Conservation (phyloP, 768 basidiomycete species). For the Amanita inopinata region DNA sequence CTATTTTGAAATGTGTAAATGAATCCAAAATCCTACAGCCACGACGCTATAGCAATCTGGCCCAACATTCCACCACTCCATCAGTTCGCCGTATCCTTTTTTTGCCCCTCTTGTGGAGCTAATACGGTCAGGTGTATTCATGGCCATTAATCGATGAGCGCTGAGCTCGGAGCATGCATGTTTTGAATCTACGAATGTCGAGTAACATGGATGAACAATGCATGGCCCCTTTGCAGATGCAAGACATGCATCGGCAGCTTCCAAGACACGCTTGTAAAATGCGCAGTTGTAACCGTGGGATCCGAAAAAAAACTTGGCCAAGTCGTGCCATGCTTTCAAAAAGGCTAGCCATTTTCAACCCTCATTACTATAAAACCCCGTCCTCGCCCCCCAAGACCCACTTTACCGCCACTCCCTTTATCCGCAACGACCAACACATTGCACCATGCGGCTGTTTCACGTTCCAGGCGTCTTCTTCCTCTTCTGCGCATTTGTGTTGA, state of each 20-base stretch:
- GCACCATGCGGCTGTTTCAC: constrained; percentile 38
- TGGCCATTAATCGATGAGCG: too few species aligned
- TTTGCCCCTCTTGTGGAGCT: too few species aligned
- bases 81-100: too few species aligned
- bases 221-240: neutral
- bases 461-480: constrained; percentile 49
- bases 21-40: too few species aligned
- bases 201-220: neutral
- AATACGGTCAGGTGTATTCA: too few species aligned
- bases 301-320: neutral
- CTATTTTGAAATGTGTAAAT: too few species aligned
- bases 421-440: neutral
- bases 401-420: neutral
- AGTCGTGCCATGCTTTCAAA: neutral
- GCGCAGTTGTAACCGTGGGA: constrained; percentile 2
- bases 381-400: neutral
- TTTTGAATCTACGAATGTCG: too few species aligned
- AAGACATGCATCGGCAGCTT: neutral
- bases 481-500: constrained; percentile 52
- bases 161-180: too few species aligned
- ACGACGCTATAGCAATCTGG: too few species aligned
- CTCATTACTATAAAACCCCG: constrained; percentile 3
- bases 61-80: too few species aligned
- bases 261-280: too few species aligned
- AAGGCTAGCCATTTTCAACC: too few species aligned